Conservation (phyloP, 345 rosid genomes). For the Populus tremula region DNA sequence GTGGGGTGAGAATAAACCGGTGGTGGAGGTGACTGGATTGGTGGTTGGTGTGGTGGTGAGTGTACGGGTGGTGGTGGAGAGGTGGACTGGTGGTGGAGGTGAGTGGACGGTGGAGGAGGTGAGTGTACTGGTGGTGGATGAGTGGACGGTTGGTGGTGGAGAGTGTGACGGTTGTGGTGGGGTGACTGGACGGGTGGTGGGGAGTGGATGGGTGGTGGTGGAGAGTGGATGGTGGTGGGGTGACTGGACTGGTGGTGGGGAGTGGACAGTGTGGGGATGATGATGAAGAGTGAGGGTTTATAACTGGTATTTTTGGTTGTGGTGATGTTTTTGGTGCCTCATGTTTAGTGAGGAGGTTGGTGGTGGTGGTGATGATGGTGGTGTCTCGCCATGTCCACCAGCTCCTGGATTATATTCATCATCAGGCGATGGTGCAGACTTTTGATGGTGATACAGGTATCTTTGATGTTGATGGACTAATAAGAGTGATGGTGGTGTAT, state of each 20-base stretch:
- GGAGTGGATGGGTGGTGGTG: constrained; percentile 31
- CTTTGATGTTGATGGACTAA: neutral
- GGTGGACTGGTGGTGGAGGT: constrained; percentile 11
- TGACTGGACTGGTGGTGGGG: constrained; percentile 2
- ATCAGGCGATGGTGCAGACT: neutral
- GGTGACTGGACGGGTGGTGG: neutral
- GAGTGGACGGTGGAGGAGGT: constrained; percentile 27
- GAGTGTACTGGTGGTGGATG: constrained; percentile 19
- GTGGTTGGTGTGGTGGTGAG: constrained; percentile 20
- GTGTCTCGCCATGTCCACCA: neutral
- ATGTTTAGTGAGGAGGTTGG: neutral
- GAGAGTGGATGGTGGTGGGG: constrained; percentile 21
- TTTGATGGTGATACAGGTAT: neutral
- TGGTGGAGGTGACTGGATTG: neutral
- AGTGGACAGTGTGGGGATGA: neutral
- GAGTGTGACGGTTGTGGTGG: too few relatives aligned
- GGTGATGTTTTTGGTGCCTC: neutral
- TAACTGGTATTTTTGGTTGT: neutral
- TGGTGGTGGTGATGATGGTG: neutral
- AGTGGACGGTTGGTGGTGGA: too few relatives aligned
- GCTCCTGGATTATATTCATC: neutral
- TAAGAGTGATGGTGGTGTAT: neutral
- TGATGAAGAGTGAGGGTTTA: neutral
- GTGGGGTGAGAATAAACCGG: constrained; percentile 4
- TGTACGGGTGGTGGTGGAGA: constrained; percentile 16